Evolutionary conservation across 2,329 filamentous ascomycete species (phyloP), one percentile per base, ranked within the genome.

Genomic region (Escovopsis sp.): DNA sequence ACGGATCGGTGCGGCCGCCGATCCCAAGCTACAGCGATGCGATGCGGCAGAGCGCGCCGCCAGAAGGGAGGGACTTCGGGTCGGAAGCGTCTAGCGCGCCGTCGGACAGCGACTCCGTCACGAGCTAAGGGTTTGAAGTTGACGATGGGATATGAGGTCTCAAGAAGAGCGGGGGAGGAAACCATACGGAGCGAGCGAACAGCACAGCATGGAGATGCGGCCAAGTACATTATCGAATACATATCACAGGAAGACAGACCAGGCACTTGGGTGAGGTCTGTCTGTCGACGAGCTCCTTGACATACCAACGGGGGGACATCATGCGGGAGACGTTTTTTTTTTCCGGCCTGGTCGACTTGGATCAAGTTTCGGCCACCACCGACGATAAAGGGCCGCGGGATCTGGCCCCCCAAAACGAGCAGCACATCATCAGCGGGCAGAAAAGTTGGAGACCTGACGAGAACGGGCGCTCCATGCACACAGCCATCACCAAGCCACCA

Each of bases 11-110:
- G 32, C 36, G 48, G 45, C 33, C 47, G 43, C 84, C 85, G 1
- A 87, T 91, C 48, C 85, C 85, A 2, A 88, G 77, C 53, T 93
- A 93, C 57, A 84, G 79, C 58, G 84, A 85, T 46, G 85, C 84
- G 2, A 69, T 87, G 36, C 63, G 65, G 43, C 69, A 75, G 49
- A 71, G 71, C 12, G 28, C 39, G 15, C 26, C 33, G 33, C 36
- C 49, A 30, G 48, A 55, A 9, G 46, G 55, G 32, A 52, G 48
- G 28, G 47, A 51, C 42, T 48, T 48, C 5, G 53, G 46, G 15
- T 45, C 53, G 6, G 49, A 48, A n/a, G 46, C 43, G 12, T 52
- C 50, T 10, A 38, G 34, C 10, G 39, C 36, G 11, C 37, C 34
- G n/a, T 43, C 41, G 10, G 36, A 46, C 6, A 44, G 44, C 26